Evolutionary conservation across 2,329 filamentous ascomycete genomes (phyloP).

Genomic region (Fusarium pseudoanthophilum): DNA sequence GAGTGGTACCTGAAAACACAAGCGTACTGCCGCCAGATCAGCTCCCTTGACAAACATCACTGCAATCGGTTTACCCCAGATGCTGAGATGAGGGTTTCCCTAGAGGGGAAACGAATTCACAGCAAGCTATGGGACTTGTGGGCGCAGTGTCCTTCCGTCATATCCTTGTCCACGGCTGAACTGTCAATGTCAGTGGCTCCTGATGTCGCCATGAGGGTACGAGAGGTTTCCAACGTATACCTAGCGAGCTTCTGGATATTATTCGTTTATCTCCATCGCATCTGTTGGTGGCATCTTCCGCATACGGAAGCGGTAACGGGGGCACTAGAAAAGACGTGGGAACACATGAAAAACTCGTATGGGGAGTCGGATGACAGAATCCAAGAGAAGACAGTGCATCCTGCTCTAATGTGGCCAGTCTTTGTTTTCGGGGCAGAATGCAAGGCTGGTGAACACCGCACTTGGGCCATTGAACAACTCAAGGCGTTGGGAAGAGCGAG

Average conservation of each 20-base stretch:
- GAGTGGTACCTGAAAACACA: conserved; percentile 2
- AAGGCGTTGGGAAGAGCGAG: background rate
- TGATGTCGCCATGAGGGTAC: background rate
- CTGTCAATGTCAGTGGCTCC: background rate
- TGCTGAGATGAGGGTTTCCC: background rate
- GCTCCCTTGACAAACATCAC: conserved; percentile 9
- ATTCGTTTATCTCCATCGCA: background rate
- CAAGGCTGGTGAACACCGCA: background rate
- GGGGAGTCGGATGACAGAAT: background rate
- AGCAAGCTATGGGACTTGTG: background rate
- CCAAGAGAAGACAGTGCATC: background rate
- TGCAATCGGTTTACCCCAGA: background rate
- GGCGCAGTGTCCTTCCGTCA: background rate
- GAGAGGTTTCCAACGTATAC: background rate
- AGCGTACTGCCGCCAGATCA: conserved; percentile 1
- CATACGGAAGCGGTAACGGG: background rate
- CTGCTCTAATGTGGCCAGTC: background rate
- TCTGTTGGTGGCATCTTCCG: conserved; percentile 10
- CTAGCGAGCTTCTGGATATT: conserved; percentile 11
- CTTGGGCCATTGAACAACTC: background rate
- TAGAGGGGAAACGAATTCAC: background rate
- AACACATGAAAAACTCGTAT: background rate
- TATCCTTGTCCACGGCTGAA: background rate
- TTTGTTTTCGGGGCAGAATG: background rate
- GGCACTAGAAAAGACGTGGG: background rate